Evolutionary conservation across 2,329 filamentous ascomycete species (phyloP).

Genomic region (Colletotrichum musicola): DNA sequence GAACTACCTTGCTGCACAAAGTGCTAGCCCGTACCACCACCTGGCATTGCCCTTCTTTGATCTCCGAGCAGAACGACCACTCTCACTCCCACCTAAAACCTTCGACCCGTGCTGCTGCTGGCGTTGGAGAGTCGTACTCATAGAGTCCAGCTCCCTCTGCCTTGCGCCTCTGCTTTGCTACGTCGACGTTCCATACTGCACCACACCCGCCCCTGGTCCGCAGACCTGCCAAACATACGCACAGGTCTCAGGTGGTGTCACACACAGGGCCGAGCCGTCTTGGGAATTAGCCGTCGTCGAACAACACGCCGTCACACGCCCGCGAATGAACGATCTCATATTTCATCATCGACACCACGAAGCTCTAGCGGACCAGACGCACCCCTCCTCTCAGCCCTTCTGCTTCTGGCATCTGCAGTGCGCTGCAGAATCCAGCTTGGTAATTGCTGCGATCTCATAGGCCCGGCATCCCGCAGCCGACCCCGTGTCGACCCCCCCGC

Average conservation of each 20-base stretch:
- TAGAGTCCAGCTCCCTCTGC: slow-evolving; percentile 3
- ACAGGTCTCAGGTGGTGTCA: slow-evolving; percentile 26
- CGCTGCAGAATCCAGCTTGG: slow-evolving; percentile 41
- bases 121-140: no score
- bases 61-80: no score
- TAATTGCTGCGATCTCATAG: slow-evolving; percentile 46
- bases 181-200: background rate
- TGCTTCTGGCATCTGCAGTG: slow-evolving; percentile 16
- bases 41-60: no score
- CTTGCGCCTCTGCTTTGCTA: background rate
- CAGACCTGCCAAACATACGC: slow-evolving; percentile 19
- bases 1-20: background rate
- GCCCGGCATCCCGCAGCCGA: slow-evolving; percentile 32
- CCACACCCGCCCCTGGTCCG: background rate
- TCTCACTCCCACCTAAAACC: no score
- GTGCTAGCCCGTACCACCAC: no score
- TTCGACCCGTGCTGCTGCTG: no score
- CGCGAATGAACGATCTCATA: slow-evolving; percentile 40
- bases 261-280: slow-evolving; percentile 35
- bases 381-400: background rate
- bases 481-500: slow-evolving; percentile 32
- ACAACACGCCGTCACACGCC: slow-evolving; percentile 26
- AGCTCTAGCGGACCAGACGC: slow-evolving; percentile 17
- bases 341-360: slow-evolving; percentile 39
- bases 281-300: slow-evolving; percentile 25